Conservation (phyloP, 169 alveolate genomes). For the Eimeria necatrix region DNA sequence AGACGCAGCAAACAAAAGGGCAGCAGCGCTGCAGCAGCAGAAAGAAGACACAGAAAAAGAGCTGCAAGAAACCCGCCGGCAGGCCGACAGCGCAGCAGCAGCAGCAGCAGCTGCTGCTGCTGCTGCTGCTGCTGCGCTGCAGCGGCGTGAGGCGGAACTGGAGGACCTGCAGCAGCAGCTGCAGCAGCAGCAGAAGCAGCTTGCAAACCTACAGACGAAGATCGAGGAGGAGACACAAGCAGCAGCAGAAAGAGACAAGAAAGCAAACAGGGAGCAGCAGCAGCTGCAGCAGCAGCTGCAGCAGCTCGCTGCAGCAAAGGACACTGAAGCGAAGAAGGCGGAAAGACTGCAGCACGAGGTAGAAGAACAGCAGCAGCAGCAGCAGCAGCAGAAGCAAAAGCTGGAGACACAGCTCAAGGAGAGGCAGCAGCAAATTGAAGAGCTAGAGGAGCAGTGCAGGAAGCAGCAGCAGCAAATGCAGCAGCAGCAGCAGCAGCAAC, state of each 20-base stretch:
- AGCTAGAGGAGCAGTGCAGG: not conserved
- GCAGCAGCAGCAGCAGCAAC: conserved; percentile 34
- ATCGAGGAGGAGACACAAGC: conserved; percentile 14
- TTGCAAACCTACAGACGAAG: not conserved
- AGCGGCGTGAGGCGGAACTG: conserved; percentile 35
- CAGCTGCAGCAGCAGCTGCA: conserved; percentile 38
- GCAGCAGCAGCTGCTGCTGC: conserved; percentile 50
- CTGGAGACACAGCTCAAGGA: not conserved
- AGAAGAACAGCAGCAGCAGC: conserved; percentile 35
- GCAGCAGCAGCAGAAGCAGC: conserved; percentile 72
- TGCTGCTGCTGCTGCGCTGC: conserved; percentile 57
- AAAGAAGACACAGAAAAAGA: conserved; percentile 25
- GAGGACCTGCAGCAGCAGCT: conserved; percentile 64
- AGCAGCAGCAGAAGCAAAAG: conserved; percentile 51
- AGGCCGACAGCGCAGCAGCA: conserved; percentile 22
- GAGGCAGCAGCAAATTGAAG: conserved; percentile 13
- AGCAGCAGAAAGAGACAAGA: conserved; percentile 42
- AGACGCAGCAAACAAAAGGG: not conserved
- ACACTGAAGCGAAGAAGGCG: conserved; percentile 37
- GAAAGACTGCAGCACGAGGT: conserved; percentile 24
- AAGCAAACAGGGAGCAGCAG: conserved; percentile 9
- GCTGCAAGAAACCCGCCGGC: not conserved
- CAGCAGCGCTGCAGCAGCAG: conserved; percentile 44
- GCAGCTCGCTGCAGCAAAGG: not conserved
- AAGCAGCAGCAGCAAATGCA: conserved; percentile 44